These are phyloP conservation scores for Magnaporthales sp. DNA, from an alignment of 2,329 filamentous ascomycete genomes.

Conservation along the genomic window DNA sequence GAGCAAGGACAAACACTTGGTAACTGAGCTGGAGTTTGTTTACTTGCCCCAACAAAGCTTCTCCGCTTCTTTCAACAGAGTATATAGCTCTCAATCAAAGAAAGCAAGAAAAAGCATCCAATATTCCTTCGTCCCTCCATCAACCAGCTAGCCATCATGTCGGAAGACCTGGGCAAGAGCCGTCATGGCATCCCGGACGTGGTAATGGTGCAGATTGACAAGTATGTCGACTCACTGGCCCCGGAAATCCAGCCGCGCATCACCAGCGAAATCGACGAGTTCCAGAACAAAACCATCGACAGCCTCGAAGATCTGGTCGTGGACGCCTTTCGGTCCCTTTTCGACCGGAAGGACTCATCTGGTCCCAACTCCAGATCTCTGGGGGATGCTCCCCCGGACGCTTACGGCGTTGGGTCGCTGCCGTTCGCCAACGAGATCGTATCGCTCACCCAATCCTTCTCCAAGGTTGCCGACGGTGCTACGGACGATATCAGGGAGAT, in stretches of 20 bases:
- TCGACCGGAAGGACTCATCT: conserved; percentile 23
- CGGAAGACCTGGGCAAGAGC: conserved; percentile 4
- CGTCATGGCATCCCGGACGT: conserved; percentile 29
- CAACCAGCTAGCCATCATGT: not conserved
- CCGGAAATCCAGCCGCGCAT: conserved; percentile 38
- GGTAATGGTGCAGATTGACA: conserved; percentile 33
- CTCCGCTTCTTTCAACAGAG: not conserved
- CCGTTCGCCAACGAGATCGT: conserved; percentile 38
- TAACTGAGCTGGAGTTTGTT: not conserved
- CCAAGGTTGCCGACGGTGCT: conserved; percentile 29
- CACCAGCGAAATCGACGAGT: conserved; percentile 30
- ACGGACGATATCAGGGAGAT: conserved; percentile 34
- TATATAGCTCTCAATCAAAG: not conserved
- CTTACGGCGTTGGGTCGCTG: conserved; percentile 30
- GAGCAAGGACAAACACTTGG: not conserved
- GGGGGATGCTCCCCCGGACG: conserved; percentile 25
- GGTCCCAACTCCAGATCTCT: conserved; percentile 12
- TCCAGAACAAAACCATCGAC: conserved; percentile 36
- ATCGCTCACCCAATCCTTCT: conserved; percentile 29
- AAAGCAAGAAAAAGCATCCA: not conserved
- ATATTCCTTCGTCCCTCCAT: not conserved
- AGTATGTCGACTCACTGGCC: conserved; percentile 36
- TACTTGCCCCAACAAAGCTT: not conserved
- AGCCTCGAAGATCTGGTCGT: conserved; percentile 33
- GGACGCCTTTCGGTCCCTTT: conserved; percentile 34